Percentiles rank a stretch among this genome's conserved stretches.
phyloP scores from a whole-genome alignment of 345 rosid genomes.

The Melaleuca quinquenervia region DNA sequence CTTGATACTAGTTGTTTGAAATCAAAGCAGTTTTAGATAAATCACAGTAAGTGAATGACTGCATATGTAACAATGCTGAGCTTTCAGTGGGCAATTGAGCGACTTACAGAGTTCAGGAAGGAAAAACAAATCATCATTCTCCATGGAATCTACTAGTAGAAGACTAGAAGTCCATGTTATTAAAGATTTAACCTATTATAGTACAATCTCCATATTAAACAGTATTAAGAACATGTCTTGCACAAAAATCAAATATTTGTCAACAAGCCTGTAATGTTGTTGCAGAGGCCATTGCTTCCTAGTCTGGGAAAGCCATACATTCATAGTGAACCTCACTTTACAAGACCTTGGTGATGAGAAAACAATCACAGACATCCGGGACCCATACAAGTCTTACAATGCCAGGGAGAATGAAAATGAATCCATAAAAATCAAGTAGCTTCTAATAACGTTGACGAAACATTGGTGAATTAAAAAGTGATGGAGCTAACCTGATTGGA shows the following conservation, averaged over 20 bases:
- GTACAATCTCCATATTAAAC: not conserved
- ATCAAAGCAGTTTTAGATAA: not conserved
- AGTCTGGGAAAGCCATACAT: not conserved
- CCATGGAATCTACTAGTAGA: not conserved
- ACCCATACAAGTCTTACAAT: not conserved
- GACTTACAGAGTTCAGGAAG: not conserved
- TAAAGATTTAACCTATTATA: not conserved
- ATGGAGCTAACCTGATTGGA: conserved; percentile 64
- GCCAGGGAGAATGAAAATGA: not conserved
- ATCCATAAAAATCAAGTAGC: not conserved
- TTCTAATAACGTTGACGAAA: not conserved
- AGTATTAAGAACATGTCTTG: not conserved
- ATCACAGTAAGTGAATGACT: not conserved
- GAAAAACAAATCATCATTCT: not conserved
- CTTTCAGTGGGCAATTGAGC: not conserved
- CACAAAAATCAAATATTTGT: not conserved
- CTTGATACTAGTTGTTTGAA: not conserved
- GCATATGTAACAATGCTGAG: not conserved
- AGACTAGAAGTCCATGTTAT: not conserved
- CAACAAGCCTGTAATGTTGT: not conserved
- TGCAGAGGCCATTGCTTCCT: not conserved
- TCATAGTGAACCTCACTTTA: not conserved
- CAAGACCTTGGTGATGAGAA: not conserved
- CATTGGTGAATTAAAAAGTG: not conserved
- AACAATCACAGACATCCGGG: not conserved